Base-by-base conservation (phyloP, 352 stramenopile genomes). In the Phytophthora sp. region DNA sequence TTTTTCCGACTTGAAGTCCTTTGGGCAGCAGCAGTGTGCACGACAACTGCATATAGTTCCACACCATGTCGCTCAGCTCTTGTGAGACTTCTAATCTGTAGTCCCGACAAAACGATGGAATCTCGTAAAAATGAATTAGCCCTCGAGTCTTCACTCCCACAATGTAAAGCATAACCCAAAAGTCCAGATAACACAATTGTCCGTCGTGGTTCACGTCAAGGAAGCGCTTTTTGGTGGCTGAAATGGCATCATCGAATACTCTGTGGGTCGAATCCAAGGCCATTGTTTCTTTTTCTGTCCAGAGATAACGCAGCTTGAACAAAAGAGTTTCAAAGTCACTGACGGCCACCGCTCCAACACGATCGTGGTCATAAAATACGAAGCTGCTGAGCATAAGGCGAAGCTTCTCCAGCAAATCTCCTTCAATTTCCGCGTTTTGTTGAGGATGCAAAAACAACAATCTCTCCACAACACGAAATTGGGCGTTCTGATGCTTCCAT, bases 131-230 rank as follows among this genome's bases (percentile, higher is more conserved):
- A 50, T 79, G 77, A 41, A 92, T 73, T 31, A 92, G 64, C 15
- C 58, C 58, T 4, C 68, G 65, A 7, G 79, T 84, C 12, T 80
- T 88, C 13, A 92, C 55, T 0, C 77, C 80, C 1, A 92, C 75
- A 30, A 95, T 80, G 52, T 95, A 95, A 0, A 95, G 64, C 79
- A 95, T 90, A 0, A 77, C 82, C 81, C 86, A 95, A 31, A 95
- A 91, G 49, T 95, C 86, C 20, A 95, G 61, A 54, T 95, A 95
- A 44, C 84, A 92, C 1, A 93, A 71, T 23, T 78, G 63, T 2
- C 82, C 86, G 31, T 93, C 86, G 3, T 79, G 64, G 30, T 89
- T 66, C 1, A 69, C 27, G 20, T 95, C 84, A 0, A 63, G 49
- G 41, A 93, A 93, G 1, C 81, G 75, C 30, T 71, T 65, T 38